Conservation (phyloP, 2,329 filamentous ascomycete genomes). For the Microascus cirrosus region DNA sequence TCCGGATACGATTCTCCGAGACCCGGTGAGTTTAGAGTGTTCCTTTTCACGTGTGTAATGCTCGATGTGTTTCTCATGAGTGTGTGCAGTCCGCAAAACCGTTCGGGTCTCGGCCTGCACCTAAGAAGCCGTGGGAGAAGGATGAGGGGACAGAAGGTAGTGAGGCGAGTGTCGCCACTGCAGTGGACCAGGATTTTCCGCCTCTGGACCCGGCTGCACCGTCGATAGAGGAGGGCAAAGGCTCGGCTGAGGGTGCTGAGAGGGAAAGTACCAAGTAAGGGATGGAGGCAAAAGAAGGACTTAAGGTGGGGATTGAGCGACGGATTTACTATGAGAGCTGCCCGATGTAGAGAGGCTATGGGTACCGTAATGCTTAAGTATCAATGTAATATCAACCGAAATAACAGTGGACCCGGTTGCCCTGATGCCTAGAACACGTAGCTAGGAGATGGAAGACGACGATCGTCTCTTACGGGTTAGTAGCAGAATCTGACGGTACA, state of each 20-base stretch:
- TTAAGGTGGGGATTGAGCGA: background rate
- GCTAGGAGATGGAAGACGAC: background rate
- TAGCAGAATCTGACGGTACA: background rate
- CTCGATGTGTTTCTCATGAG: background rate
- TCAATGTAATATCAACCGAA: too few relatives aligned
- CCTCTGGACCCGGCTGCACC: slow-evolving; percentile 12
- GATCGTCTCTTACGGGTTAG: background rate
- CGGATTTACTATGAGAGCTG: background rate
- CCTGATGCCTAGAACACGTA: background rate
- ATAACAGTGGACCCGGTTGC: too few relatives aligned
- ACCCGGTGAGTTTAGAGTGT: slow-evolving; percentile 46
- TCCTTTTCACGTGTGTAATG: background rate
- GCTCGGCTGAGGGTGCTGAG: background rate
- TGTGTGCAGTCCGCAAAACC: slow-evolving; percentile 31
- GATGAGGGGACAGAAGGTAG: slow-evolving; percentile 15
- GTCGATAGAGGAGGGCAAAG: background rate
- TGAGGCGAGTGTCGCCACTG: slow-evolving; percentile 22
- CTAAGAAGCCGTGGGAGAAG: slow-evolving; percentile 70
- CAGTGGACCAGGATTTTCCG: slow-evolving; percentile 23
- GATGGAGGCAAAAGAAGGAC: background rate
- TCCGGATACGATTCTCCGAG: slow-evolving; percentile 64
- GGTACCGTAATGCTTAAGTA: background rate
- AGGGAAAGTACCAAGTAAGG: background rate
- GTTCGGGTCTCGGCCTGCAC: slow-evolving; percentile 32
- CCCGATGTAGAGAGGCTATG: background rate